phyloP scores from a whole-genome alignment of 148 eudicot genomes.

The Euryodendron excelsum region DNA sequence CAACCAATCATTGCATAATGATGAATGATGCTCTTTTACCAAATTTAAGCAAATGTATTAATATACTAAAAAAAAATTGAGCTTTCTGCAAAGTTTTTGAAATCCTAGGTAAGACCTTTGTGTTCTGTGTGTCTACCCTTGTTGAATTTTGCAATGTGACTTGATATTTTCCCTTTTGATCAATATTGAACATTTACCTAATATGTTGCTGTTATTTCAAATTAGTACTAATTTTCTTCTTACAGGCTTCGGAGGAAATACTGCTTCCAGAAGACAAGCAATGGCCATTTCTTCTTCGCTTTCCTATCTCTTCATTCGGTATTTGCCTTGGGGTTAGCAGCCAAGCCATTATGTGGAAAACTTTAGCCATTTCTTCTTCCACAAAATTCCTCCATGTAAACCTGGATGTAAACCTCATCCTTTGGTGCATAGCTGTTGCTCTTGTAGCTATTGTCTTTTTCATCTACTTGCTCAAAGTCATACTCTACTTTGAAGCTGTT shows the following conservation, averaged over 20 bases:
- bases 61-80: too few relatives aligned
- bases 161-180: neutral
- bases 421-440: constrained; percentile 66
- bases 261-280: constrained; percentile 76
- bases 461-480: constrained; percentile 55
- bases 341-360: constrained; percentile 89
- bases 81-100: neutral
- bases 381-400: constrained; percentile 62
- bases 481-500: constrained; percentile 88
- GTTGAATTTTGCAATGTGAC: neutral
- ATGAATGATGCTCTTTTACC: neutral
- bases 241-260: constrained; percentile 74
- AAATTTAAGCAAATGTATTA: too few relatives aligned
- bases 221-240: neutral
- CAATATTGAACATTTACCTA: neutral
- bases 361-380: constrained; percentile 53
- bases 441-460: constrained; percentile 37
- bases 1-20: neutral
- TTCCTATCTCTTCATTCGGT: constrained; percentile 73
- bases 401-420: constrained; percentile 49
- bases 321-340: constrained; percentile 89
- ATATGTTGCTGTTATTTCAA: neutral
- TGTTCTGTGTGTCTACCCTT: neutral
- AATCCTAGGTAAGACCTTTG: neutral
- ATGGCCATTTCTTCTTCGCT: constrained; percentile 97